Base-by-base conservation (phyloP, 805 yeast species). In the Metschnikowia lachancei region DNA sequence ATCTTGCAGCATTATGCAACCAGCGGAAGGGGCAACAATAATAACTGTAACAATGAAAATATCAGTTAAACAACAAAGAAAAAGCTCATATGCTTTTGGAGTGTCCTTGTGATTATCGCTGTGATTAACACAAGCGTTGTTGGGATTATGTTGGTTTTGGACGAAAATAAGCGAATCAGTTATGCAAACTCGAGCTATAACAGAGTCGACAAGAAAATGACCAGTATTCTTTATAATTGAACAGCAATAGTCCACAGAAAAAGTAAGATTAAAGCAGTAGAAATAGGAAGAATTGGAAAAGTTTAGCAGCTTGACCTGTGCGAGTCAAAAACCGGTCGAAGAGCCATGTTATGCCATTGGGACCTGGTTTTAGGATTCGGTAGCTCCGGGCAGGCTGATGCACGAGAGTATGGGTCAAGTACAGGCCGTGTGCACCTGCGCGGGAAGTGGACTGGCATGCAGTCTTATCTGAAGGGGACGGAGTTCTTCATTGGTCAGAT, bases 401-500 rank as follows among this genome's bases (percentile, higher is more conserved):
- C 44, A 10, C 34, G 14, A 30, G 33, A 16, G 29, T 18, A 14
- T 28, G 36, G 32, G 37, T 13, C 42, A 20, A 29, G 41, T 18
- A 28, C 35, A 37, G 14, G 37, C 44, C 41, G 30, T 10, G 31
- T 38, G 46, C 26, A 14, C 29, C 17, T 13, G 28, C 28, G 28
- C 28, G 10, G 28, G 28, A 26, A 12, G 28, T 20, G 8, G 24
- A 8, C 6, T 6, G 10, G 10, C 30, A 10, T 43, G 38, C 46
- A 37, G 46, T 31, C 46, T 43, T 43, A 43, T 43, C 46, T 36
- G 4, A 7, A 30, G 13, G 8, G 14, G 33, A 22, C 33, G n/a
- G 22, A 14, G 14, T 19, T 12, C 37, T 5, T 37, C 36, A 43
- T 43, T 43, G 46, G 46, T n/a, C 38, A 30, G 46, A 43, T 43